Conservation (phyloP, 768 basidiomycete genomes). For the Tricholoma bakamatsutake region DNA sequence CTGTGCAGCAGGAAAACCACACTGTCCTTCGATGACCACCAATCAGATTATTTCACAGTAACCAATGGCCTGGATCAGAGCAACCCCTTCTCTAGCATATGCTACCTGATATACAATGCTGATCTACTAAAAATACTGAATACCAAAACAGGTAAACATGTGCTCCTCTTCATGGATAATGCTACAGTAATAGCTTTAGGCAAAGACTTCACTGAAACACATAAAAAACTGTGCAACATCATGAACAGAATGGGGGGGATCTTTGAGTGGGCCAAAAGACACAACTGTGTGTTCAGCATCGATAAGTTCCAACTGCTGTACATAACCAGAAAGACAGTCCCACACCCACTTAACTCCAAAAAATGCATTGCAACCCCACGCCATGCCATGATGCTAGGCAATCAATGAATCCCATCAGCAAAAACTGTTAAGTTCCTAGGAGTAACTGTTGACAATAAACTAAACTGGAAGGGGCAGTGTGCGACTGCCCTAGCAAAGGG, state of each 20-base stretch:
- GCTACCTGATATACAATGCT: too few species aligned
- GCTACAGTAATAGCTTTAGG: neutral
- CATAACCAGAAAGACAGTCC: neutral
- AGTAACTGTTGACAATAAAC: conserved; percentile 8
- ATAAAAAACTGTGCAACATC: too few species aligned
- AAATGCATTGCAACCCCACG: neutral
- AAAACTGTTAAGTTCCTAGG: conserved; percentile 22
- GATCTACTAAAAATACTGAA: neutral
- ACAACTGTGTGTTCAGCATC: too few species aligned
- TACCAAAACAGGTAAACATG: conserved; percentile 10
- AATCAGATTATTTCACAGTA: neutral
- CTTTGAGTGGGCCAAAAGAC: too few species aligned
- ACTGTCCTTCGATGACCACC: neutral
- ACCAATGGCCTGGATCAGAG: conserved; percentile 19
- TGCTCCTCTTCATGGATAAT: neutral
- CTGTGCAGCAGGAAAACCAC: neutral
- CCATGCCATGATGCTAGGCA: too few species aligned
- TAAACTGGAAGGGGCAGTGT: neutral
- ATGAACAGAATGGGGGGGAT: too few species aligned
- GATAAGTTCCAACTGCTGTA: neutral
- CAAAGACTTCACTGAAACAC: too few species aligned
- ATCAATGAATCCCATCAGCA: neutral
- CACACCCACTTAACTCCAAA: neutral
- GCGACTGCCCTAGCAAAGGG: conserved; percentile 6
- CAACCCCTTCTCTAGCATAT: conserved; percentile 4